phyloP scores from a whole-genome alignment of 1,284 basidiomycete genomes.

The Trichosporon asahii region DNA sequence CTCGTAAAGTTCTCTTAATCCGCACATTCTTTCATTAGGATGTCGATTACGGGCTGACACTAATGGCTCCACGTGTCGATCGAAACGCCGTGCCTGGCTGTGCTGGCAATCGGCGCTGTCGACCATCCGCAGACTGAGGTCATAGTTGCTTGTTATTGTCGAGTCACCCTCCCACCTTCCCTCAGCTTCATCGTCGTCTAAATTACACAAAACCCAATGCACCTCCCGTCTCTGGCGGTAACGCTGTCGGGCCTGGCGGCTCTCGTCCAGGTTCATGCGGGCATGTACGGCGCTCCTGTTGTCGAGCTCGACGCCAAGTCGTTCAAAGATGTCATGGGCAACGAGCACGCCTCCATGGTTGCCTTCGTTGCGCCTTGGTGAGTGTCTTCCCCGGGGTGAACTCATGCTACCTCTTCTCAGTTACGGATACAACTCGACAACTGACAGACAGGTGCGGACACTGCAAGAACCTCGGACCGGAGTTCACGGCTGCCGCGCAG shows the following conservation, averaged over 20 bases:
- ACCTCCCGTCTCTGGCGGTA: constrained; percentile 16
- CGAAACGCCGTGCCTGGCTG: background rate
- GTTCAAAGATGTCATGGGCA: constrained; percentile 71
- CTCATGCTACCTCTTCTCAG: background rate
- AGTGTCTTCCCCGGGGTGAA: constrained; percentile 35
- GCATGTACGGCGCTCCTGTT: constrained; percentile 69
- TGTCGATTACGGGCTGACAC: background rate
- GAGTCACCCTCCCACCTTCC: background rate
- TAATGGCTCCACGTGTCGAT: background rate
- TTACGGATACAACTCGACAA: background rate
- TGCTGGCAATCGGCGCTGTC: background rate
- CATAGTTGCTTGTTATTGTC: background rate
- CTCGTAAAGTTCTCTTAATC: background rate
- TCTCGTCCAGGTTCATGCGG: constrained; percentile 59
- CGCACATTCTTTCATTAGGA: background rate
- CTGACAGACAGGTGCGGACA: constrained; percentile 55
- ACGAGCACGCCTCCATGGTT: constrained; percentile 68
- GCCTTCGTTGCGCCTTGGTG: constrained; percentile 87
- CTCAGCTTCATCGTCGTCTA: background rate
- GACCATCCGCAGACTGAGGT: background rate
- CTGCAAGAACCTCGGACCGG: constrained; percentile 80
- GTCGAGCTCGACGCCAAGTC: constrained; percentile 70
- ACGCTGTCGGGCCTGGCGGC: constrained; percentile 11
- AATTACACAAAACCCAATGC: constrained; percentile 9
- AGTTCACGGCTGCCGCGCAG: constrained; percentile 75